Conservation (phyloP, 2,329 filamentous ascomycete genomes). For the Fusarium stilboides region DNA sequence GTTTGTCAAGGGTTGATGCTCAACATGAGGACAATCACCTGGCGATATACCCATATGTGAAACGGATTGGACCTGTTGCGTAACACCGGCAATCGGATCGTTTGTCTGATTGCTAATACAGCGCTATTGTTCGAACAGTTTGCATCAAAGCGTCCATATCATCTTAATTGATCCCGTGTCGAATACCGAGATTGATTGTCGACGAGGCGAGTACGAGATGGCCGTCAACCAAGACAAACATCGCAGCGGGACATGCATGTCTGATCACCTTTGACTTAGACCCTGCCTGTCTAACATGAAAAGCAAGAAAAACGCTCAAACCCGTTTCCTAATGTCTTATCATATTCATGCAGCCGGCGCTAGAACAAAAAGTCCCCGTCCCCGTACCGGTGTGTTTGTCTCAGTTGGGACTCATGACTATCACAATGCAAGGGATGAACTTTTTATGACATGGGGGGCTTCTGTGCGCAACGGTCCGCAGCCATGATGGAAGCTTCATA, state of each 20-base stretch:
- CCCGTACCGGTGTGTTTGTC: slow-evolving; percentile 31
- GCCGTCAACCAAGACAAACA: not conserved
- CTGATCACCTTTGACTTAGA: slow-evolving; percentile 4
- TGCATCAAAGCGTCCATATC: too few relatives aligned
- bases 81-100: too few relatives aligned
- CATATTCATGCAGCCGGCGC: slow-evolving; percentile 6
- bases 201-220: not conserved
- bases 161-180: too few relatives aligned
- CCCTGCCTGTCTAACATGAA: not conserved
- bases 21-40: too few relatives aligned
- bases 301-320: not conserved
- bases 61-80: too few relatives aligned
- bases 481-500: not conserved
- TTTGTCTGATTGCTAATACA: too few relatives aligned
- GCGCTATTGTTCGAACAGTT: too few relatives aligned
- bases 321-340: not conserved
- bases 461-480: slow-evolving; percentile 1
- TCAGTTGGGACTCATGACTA: slow-evolving; percentile 24
- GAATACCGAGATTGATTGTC: too few relatives aligned
- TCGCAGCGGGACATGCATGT: not conserved
- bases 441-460: not conserved
- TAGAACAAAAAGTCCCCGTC: slow-evolving; percentile 27
- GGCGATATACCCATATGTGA: too few relatives aligned
- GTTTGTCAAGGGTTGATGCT: slow-evolving; percentile 4
- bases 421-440: slow-evolving; percentile 33